Evolutionary conservation across 352 stramenopile species (phyloP).

Genomic region (Phytophthora pini): DNA sequence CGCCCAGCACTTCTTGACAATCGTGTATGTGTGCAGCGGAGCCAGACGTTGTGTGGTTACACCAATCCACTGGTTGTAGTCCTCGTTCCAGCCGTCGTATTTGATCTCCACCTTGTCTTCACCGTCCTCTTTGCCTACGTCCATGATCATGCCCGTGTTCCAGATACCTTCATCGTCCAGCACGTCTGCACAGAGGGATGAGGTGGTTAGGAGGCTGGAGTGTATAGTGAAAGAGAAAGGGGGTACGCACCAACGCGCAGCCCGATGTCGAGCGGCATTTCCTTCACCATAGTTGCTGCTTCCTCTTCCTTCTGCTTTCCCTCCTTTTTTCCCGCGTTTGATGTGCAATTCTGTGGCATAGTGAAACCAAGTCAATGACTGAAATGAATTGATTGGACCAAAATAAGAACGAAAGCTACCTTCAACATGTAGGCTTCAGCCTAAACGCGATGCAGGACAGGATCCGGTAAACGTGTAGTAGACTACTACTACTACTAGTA

Average conservation of each 20-base stretch:
- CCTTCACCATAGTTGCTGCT: constrained; percentile 30
- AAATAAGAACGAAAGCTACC: background rate
- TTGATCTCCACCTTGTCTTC: constrained; percentile 75
- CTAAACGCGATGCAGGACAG: too few species aligned
- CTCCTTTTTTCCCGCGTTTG: constrained; percentile 18
- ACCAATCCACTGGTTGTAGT: constrained; percentile 83
- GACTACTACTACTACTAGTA: too few species aligned
- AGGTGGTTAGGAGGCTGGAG: background rate
- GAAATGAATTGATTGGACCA: constrained; percentile 1
- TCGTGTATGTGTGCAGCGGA: constrained; percentile 82
- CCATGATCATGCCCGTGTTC: constrained; percentile 78
- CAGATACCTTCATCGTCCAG: constrained; percentile 86
- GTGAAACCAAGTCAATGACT: background rate
- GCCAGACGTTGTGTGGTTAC: constrained; percentile 65
- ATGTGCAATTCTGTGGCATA: constrained; percentile 11
- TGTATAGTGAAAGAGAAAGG: background rate
- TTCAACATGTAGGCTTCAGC: too few species aligned
- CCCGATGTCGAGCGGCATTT: constrained; percentile 70
- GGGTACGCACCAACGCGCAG: constrained; percentile 71
- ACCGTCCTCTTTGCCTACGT: constrained; percentile 64
- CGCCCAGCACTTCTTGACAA: constrained; percentile 88
- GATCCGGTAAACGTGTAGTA: too few species aligned
- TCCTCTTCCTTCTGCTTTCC: constrained; percentile 6
- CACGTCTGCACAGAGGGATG: constrained; percentile 50
- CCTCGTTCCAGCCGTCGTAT: constrained; percentile 84